Conservation (phyloP, 208 protist genomes). For the Leishmania arabica region DNA sequence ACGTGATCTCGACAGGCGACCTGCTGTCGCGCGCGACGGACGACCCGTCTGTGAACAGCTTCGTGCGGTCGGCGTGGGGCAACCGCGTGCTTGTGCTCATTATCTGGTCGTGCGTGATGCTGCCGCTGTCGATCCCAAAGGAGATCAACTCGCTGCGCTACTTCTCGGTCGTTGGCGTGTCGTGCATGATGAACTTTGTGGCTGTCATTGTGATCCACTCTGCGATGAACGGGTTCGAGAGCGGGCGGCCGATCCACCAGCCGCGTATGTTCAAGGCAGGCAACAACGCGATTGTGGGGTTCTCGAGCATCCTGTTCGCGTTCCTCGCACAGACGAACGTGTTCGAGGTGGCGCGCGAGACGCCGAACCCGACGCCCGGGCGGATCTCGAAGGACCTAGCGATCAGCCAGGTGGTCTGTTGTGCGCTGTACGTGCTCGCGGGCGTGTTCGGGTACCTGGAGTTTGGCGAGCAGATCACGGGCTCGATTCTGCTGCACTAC, state of each 20-base stretch:
- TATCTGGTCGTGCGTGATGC: slow-evolving; percentile 74
- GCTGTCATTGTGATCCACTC: slow-evolving; percentile 77
- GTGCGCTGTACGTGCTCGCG: slow-evolving; percentile 67
- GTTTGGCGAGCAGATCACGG: slow-evolving; percentile 55
- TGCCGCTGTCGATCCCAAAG: slow-evolving; percentile 79
- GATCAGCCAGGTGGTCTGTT: slow-evolving; percentile 69
- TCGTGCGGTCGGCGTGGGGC: slow-evolving; percentile 46
- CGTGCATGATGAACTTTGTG: slow-evolving; percentile 81
- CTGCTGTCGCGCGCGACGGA: slow-evolving; percentile 53
- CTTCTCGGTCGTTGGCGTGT: slow-evolving; percentile 69
- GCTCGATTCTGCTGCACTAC: slow-evolving; percentile 74
- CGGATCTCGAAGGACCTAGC: slow-evolving; percentile 55
- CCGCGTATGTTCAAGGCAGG: slow-evolving; percentile 64
- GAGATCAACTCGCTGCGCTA: slow-evolving; percentile 89
- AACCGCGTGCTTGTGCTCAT: slow-evolving; percentile 59
- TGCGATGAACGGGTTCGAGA: slow-evolving; percentile 48
- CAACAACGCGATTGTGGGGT: slow-evolving; percentile 60
- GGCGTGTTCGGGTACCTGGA: slow-evolving; percentile 84
- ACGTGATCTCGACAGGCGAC: slow-evolving; percentile 82
- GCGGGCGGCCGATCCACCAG: slow-evolving; percentile 55
- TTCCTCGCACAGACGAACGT: slow-evolving; percentile 84
- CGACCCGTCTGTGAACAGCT: slow-evolving; percentile 42
- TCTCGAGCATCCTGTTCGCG: slow-evolving; percentile 85
- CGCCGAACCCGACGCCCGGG: slow-evolving; percentile 39
- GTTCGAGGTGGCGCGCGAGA: slow-evolving; percentile 76